Evolutionary conservation across 441 rosid genomes (phyloP), one percentile per base, ranked within the genome.

Genomic region (Gossypium laxum): DNA sequence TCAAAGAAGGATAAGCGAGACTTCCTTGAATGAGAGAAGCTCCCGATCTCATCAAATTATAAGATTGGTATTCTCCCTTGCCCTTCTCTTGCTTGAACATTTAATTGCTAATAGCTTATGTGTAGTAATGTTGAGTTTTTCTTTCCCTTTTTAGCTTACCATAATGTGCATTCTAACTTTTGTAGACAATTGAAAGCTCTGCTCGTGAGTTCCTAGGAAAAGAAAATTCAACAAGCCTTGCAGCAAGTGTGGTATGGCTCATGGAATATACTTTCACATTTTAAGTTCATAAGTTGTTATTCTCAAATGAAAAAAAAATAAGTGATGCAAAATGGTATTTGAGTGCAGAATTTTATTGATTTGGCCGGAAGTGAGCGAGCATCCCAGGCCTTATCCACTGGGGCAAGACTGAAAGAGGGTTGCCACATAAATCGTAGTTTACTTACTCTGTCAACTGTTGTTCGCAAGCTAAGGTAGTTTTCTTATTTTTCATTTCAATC

Each of bases 341-440:
- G 57, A 54, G 64, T 77, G 79, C 86, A 92, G 98, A 94, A 92
- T 80, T 90, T 94, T 69, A 78, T 92, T 73, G 98, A 94, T 83
- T 80, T 94, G 76, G 98, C 98, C 11, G 96, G 97, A 66, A 91
- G 98, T 77, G 98, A 94, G 82, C 97, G 94, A 28, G 98, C 98
- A 73, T 94, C 97, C 48, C 97, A 94, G 84, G 81, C 98, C 63
- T 72, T 90, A 62, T 88, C 97, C 45, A 82, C 90, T 76, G 97
- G 97, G 54, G 76, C 92, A 26, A 83, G 98, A 81, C 86, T 91
- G 81, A 91, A 94, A 82, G 97, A 94, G 81, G 97, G 98, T 3
- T 94, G 96, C 77, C 97, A 94, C 80, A 91, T 91, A 52, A 94
- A 94, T 78, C 87, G 96, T 56, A 91, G 97, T 82, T 85, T 94